Base-by-base conservation (phyloP, 2,329 filamentous ascomycete species). In the Laburnicola sp. region DNA sequence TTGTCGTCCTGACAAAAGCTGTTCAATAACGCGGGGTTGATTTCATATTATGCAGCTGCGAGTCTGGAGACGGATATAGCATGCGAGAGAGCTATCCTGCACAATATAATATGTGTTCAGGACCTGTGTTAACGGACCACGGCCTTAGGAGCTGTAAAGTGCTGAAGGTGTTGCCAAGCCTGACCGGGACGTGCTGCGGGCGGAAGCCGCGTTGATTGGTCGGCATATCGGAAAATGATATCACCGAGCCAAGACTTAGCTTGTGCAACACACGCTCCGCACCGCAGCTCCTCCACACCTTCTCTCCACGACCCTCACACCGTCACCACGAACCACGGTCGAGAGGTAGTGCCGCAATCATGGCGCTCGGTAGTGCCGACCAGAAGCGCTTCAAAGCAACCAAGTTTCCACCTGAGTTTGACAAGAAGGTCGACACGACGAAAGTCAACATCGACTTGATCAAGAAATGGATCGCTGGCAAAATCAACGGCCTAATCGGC, bases 371-470 rank as follows among this genome's bases (percentile, higher is more conserved):
- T 16, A 88, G 85, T 59, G 90, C 94, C 56, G 93, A 97, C 74
- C 87, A 89, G 59, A 96, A 95, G 79, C 83, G 96, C 65, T 78
- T 97, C 50, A 89, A 87, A 80, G 86, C 87, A 74, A 97, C 92
- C 49, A 97, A 95, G 70, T 97, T 97, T 59, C 94, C 94, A 39
- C 82, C 87, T 6, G 91, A 97, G 69, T 99, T 97, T 77, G 93
- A 84, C 70, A 86, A 89, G 71, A 97, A 97, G 78, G 94, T 99
- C 59, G 92, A 99, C 78, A 96, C 95, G 84, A 85, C 86, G 63
- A 97, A 97, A 78, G 91, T 99, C 74, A 97, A 99, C 71, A 80
- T 96, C 44, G 91, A 96, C 74, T 89, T 99, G 49, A 96, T 99
- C 86, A 97, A 97, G 82, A 97, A 91, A 79, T 99, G 94, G 94